A percentile compares a stretch with the other conserved stretches of the same genome.
Evolutionary conservation across 2,329 filamentous ascomycete species (phyloP).

Genomic region (Tolypocladium inflatum): DNA sequence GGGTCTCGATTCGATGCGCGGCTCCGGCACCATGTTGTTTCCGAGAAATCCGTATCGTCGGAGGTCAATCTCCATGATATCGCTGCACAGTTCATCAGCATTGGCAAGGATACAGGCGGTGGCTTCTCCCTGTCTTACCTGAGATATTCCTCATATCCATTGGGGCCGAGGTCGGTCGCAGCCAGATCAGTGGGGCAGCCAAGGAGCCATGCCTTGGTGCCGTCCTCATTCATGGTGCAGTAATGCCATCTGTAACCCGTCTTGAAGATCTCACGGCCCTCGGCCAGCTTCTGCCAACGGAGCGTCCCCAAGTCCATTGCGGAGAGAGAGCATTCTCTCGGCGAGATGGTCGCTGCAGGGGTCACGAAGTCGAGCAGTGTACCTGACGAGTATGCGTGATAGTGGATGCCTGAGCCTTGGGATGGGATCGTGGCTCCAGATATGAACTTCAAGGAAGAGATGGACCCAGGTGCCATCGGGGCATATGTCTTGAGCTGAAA

Average conservation of each 20-base stretch:
- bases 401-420: conserved; percentile 86
- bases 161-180: conserved; percentile 55
- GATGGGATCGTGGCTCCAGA: conserved; percentile 72
- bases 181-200: conserved; percentile 72
- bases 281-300: conserved; percentile 90
- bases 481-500: conserved; percentile 64
- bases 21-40: conserved; percentile 56
- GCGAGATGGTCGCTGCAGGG: conserved; percentile 76
- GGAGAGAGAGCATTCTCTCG: conserved; percentile 82
- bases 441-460: conserved; percentile 83
- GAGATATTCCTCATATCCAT: conserved; percentile 78
- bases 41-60: conserved; percentile 85
- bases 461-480: conserved; percentile 77
- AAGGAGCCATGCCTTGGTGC: conserved; percentile 94
- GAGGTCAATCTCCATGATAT: conserved; percentile 89
- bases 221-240: conserved; percentile 89
- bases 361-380: conserved; percentile 91
- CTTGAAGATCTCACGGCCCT: conserved; percentile 89
- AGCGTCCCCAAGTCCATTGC: conserved; percentile 79
- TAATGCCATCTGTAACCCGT: conserved; percentile 96
- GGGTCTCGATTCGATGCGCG: conserved; percentile 38
- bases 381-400: conserved; percentile 89
- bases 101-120: neutral
- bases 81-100: conserved; percentile 31
- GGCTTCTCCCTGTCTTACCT: conserved; percentile 29